Conservation (phyloP, 352 stramenopile species). For the Phytopythium sindhum region DNA sequence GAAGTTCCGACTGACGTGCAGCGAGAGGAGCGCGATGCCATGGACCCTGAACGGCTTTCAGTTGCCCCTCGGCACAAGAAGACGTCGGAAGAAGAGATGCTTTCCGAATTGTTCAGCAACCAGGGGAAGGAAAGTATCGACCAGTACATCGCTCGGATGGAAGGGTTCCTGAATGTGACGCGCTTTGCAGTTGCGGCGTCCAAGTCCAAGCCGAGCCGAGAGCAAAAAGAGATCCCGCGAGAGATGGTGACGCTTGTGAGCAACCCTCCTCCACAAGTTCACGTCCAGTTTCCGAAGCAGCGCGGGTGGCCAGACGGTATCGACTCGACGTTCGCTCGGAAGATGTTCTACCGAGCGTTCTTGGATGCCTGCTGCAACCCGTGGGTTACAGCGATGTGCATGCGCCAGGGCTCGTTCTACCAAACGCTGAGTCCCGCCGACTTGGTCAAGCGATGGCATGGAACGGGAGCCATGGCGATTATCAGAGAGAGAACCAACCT, state of each 20-base stretch:
- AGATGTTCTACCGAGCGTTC: constrained; percentile 18
- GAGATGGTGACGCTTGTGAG: constrained; percentile 14
- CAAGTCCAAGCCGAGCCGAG: neutral
- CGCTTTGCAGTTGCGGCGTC: neutral
- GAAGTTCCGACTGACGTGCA: constrained; percentile 6
- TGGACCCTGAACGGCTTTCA: neutral
- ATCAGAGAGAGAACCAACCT: constrained; percentile 1
- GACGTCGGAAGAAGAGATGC: neutral
- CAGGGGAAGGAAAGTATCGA: constrained; percentile 13
- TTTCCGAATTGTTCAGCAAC: neutral
- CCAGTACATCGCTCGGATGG: constrained; percentile 17
- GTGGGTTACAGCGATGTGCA: constrained; percentile 10
- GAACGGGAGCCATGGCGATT: constrained; percentile 13
- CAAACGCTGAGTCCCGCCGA: neutral
- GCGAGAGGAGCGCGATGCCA: constrained; percentile 2
- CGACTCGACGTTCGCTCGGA: constrained; percentile 11
- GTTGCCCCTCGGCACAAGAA: neutral
- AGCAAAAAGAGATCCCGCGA: constrained; percentile 5
- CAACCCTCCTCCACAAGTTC: constrained; percentile 12
- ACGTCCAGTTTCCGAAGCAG: constrained; percentile 17
- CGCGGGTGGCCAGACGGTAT: constrained; percentile 22
- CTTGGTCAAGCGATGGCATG: constrained; percentile 22
- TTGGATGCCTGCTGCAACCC: constrained; percentile 15
- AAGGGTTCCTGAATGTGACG: constrained; percentile 10
- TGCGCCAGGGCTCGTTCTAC: constrained; percentile 13